These are phyloP conservation scores for Tolypocladium guangdongense DNA, from an alignment of 2,329 filamentous ascomycete species.

Conservation along the genomic window DNA sequence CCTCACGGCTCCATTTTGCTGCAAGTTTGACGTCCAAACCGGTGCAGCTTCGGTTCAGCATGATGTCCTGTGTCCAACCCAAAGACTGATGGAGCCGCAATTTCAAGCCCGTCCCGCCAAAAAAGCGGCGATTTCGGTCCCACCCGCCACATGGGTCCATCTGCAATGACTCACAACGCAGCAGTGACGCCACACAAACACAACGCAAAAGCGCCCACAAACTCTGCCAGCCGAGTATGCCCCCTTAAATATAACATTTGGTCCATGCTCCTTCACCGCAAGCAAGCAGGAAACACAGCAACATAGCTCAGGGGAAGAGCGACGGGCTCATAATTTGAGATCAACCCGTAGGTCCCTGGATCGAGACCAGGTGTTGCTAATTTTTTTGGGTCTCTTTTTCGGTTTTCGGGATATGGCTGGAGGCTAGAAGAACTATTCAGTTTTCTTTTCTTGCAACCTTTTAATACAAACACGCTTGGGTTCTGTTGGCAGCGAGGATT, in stretches of 20 bases:
- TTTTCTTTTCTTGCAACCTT: neutral
- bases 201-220: neutral
- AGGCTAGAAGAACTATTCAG: neutral
- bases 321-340: slow-evolving; percentile 15
- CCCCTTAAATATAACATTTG: neutral
- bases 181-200: neutral
- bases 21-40: neutral
- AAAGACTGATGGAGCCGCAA: neutral
- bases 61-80: neutral
- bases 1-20: slow-evolving; percentile 2
- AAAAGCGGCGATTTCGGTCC: no score
- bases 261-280: neutral
- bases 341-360: slow-evolving; percentile 17
- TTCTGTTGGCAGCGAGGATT: no score
- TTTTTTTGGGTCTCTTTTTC: slow-evolving; percentile 1
- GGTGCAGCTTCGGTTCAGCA: neutral
- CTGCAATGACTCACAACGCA: no score
- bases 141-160: neutral
- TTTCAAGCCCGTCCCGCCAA: neutral
- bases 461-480: neutral
- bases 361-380: slow-evolving; percentile 16
- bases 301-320: slow-evolving; percentile 18
- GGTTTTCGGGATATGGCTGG: neutral
- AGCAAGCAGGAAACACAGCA: slow-evolving; percentile 4
- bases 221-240: neutral